Evolutionary conservation across 2,329 filamentous ascomycete genomes (phyloP).

Genomic region (Ramularia endophylla): DNA sequence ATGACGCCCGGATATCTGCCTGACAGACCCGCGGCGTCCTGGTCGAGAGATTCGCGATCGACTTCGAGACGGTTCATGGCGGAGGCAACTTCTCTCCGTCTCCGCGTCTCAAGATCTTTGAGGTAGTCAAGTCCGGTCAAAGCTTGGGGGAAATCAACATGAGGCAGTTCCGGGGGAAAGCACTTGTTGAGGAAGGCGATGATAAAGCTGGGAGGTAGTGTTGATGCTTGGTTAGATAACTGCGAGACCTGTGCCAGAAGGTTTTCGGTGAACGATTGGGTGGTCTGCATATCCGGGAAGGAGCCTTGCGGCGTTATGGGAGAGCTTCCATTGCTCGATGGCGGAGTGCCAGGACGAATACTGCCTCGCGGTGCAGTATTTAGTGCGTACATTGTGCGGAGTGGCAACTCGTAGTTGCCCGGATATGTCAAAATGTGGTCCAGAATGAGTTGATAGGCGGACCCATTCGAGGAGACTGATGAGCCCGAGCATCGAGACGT

Average conservation of each 20-base stretch:
- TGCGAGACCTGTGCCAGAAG: constrained; percentile 53
- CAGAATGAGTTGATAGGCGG: constrained; percentile 41
- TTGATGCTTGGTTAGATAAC: constrained; percentile 54
- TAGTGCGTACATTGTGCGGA: constrained; percentile 62
- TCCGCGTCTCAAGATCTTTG: constrained; percentile 55
- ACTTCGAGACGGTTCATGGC: constrained; percentile 51
- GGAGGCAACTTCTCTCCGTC: constrained; percentile 52
- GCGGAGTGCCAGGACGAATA: constrained; percentile 24
- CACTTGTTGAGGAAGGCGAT: constrained; percentile 55
- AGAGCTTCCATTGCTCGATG: constrained; percentile 33
- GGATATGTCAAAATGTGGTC: constrained; percentile 58
- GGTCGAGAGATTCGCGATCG: constrained; percentile 41
- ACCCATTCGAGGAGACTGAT: constrained; percentile 37
- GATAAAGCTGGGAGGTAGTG: constrained; percentile 57
- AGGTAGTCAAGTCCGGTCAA: constrained; percentile 62
- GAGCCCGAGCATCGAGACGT: constrained; percentile 23
- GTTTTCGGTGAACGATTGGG: constrained; percentile 45
- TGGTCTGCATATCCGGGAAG: constrained; percentile 22
- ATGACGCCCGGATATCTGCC: constrained; percentile 50
- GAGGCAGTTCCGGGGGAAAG: constrained; percentile 50
- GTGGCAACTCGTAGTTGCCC: constrained; percentile 58
- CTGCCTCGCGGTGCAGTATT: constrained; percentile 53
- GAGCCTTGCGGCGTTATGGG: constrained; percentile 23
- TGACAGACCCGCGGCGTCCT: constrained; percentile 43
- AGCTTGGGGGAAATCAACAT: constrained; percentile 61